Evolutionary conservation across 2,329 filamentous ascomycete genomes (phyloP).

Genomic region (Xylaria sp.): DNA sequence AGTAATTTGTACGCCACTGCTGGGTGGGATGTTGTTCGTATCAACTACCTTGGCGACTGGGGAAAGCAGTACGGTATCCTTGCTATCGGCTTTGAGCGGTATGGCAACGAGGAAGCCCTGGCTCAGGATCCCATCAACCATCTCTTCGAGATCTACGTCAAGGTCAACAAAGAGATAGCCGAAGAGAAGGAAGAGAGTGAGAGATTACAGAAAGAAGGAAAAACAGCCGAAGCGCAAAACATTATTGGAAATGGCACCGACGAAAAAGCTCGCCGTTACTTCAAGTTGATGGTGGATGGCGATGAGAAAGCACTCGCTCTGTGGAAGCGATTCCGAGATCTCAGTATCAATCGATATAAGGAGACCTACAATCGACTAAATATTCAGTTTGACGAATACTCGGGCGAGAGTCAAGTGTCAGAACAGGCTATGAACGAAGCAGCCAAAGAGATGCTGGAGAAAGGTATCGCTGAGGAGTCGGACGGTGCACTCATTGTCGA

Average conservation of each 20-base stretch:
- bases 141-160: conserved; percentile 77
- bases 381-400: conserved; percentile 72
- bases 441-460: conserved; percentile 70
- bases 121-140: conserved; percentile 75
- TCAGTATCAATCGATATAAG: conserved; percentile 69
- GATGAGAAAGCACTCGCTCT: conserved; percentile 66
- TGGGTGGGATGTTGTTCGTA: conserved; percentile 75
- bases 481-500: conserved; percentile 79
- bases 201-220: conserved; percentile 58
- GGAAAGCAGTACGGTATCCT: conserved; percentile 77
- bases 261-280: conserved; percentile 69
- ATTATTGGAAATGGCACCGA: conserved; percentile 55
- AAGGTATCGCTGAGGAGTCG: conserved; percentile 73
- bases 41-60: conserved; percentile 86
- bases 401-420: conserved; percentile 78
- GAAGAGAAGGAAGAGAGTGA: conserved; percentile 71
- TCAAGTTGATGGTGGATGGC: conserved; percentile 70
- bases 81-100: conserved; percentile 70
- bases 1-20: conserved; percentile 74
- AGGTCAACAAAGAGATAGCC: conserved; percentile 71
- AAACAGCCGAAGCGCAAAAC: conserved; percentile 56
- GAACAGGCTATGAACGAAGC: conserved; percentile 73
- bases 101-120: conserved; percentile 73
- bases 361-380: conserved; percentile 69
- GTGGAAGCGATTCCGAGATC: conserved; percentile 68